Evolutionary conservation across 2,329 filamentous ascomycete genomes (phyloP), one percentile per base, ranked within the genome.

Genomic region (Cladosporium sp.): DNA sequence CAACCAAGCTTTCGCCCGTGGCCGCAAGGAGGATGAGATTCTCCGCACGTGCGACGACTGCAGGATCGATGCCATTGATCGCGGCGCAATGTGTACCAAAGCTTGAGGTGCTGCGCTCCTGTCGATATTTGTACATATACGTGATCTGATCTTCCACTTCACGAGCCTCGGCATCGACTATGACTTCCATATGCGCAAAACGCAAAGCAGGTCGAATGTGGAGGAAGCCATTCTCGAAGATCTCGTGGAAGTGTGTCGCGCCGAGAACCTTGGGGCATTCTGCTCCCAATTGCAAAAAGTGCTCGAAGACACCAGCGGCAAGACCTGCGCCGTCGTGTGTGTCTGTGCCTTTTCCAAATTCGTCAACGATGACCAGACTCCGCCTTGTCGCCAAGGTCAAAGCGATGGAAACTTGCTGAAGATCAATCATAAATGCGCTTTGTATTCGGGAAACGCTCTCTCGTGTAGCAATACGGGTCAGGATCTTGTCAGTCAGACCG

Each of bases 401-500:
- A 0, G 89, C 85, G 57, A 94, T 82, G 0, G 89, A 86, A 10
- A 94, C 85, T 68, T 99, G 93, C 65, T 94, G 90, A 17, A 99
- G 73, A 66, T 99, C 94, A 53, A 90, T 90, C 83, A 86, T 86
- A 70, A 88, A 88, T 4, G 84, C 83, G 64, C 84, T 87, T 66
- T 87, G 83, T 8, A 79, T 76, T 62, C 79, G 80, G 2, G 85
- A 87, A 1, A 88, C 83, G 15, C 83, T 85, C 65, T 88, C 85
- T 60, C 86, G 79, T 0, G 91, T 92, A 17, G 89, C 84, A 49
- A 97, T 88, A 19, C 91, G 85, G 1, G 92, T 96, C 49, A 97
- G 75, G 45, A 99, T 95, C 68, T 90, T 95, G 76, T 97, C 94
- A 0, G 93, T 97, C 35, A 97, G 74, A 0, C 94, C 93, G 61